A percentile compares a stretch with the other conserved stretches of the same genome.
Conservation (phyloP, 2,329 filamentous ascomycete genomes). For the Dactylonectria macrodidyma region DNA sequence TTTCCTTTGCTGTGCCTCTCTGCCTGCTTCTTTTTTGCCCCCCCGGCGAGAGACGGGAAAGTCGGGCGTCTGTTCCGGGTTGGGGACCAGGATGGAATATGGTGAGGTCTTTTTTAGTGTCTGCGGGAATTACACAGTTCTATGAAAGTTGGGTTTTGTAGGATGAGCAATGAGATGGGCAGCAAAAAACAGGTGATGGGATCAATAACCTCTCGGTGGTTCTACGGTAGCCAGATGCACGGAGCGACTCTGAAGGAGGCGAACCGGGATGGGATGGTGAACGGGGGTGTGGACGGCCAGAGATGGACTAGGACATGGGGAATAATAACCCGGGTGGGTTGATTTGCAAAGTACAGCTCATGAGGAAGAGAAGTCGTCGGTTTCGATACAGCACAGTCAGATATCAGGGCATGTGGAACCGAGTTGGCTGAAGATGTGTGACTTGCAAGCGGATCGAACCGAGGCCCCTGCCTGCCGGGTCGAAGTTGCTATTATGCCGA, state of each 20-base stretch:
- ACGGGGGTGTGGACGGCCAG: too few relatives aligned
- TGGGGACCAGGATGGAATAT: neutral
- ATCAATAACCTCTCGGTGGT: conserved; percentile 33
- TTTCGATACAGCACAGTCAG: neutral
- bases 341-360: neutral
- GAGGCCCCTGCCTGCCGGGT: conserved; percentile 16
- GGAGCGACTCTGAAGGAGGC: neutral
- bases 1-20: neutral
- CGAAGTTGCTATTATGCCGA: conserved; percentile 3
- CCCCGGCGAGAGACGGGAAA: conserved; percentile 30
- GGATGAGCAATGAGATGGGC: neutral
- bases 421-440: neutral
- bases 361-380: neutral
- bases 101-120: conserved; percentile 34
- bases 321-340: neutral
- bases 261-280: neutral
- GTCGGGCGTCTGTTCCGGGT: conserved; percentile 33
- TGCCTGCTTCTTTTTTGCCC: neutral
- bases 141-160: neutral
- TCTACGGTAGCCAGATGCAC: conserved; percentile 20
- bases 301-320: neutral
- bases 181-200: conserved; percentile 3
- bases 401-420: conserved; percentile 17
- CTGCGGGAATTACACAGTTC: conserved; percentile 9
- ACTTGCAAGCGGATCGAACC: conserved; percentile 13